phyloP scores from a whole-genome alignment of 2,329 filamentous ascomycete genomes.

The Truncatella angustata region DNA sequence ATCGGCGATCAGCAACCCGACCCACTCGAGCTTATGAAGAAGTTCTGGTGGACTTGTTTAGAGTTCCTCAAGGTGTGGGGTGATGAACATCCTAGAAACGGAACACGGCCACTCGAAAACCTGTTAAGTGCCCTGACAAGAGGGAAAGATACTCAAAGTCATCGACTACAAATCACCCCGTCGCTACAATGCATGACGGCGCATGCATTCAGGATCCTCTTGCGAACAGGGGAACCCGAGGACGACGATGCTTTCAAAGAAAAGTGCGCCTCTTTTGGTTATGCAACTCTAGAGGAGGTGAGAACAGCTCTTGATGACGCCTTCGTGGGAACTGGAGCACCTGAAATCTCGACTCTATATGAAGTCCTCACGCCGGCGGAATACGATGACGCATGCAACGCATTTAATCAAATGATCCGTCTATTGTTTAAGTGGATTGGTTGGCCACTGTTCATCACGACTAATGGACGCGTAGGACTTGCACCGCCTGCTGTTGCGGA shows the following conservation, averaged over 20 bases:
- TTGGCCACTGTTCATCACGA: neutral
- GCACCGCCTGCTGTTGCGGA: neutral
- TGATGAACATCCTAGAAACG: neutral
- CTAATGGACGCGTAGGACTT: neutral
- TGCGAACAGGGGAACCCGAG: neutral
- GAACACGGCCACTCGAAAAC: neutral
- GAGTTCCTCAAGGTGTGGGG: neutral
- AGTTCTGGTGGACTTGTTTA: conserved; percentile 6
- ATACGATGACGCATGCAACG: neutral
- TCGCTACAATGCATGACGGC: conserved; percentile 1
- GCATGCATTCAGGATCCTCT: neutral
- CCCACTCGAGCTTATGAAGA: neutral
- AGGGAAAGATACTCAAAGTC: neutral
- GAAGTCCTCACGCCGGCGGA: neutral
- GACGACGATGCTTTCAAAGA: neutral
- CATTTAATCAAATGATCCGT: neutral
- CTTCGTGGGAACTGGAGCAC: neutral
- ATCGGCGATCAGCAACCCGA: neutral
- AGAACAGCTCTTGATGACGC: neutral
- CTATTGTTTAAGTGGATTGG: neutral
- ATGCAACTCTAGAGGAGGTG: neutral
- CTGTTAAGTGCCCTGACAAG: neutral
- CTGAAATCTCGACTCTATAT: neutral
- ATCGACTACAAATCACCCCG: neutral
- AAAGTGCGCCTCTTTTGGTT: neutral